Evolutionary conservation across 2,329 filamentous ascomycete species (phyloP).

Genomic region (Talaromyces albobiverticillius): DNA sequence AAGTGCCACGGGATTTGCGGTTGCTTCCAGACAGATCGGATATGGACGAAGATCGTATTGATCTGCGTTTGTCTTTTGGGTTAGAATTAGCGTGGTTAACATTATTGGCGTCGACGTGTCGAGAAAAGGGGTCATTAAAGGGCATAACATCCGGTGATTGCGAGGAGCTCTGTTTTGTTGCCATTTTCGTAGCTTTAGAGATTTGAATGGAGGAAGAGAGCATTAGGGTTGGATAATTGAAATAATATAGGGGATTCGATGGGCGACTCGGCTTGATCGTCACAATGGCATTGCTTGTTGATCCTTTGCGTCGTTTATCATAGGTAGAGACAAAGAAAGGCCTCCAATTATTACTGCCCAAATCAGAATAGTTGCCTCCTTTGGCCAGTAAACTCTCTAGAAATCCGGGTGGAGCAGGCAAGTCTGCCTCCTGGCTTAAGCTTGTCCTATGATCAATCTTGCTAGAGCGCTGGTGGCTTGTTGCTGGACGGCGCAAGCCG

Average conservation of each 20-base stretch:
- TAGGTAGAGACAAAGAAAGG: conserved; percentile 35
- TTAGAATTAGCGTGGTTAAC: background rate
- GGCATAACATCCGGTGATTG: conserved; percentile 2
- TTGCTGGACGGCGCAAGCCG: conserved; percentile 57
- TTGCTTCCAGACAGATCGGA: conserved; percentile 40
- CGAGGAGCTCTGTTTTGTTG: background rate
- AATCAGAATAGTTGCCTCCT: conserved; percentile 16
- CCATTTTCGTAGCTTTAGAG: conserved; percentile 8
- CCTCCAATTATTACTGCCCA: conserved; percentile 28
- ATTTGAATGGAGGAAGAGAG: conserved; percentile 40
- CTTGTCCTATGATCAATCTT: conserved; percentile 40
- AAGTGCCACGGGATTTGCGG: conserved; percentile 37
- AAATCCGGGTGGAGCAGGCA: conserved; percentile 1
- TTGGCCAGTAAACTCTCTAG: conserved; percentile 3
- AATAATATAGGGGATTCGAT: conserved; percentile 37
- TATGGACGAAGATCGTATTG: conserved; percentile 48
- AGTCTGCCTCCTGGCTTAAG: conserved; percentile 2
- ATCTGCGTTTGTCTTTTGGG: conserved; percentile 27
- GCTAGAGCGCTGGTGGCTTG: conserved; percentile 61
- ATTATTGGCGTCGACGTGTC: conserved; percentile 3
- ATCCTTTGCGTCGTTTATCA: conserved; percentile 19
- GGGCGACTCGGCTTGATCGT: conserved; percentile 29
- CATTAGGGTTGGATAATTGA: conserved; percentile 46
- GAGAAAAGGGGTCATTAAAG: conserved; percentile 30
- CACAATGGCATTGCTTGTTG: conserved; percentile 38